A percentile compares a stretch with the other conserved stretches of the same genome.
Evolutionary conservation across 1,284 basidiomycete genomes (phyloP).

Genomic region (Irpex lacteus): DNA sequence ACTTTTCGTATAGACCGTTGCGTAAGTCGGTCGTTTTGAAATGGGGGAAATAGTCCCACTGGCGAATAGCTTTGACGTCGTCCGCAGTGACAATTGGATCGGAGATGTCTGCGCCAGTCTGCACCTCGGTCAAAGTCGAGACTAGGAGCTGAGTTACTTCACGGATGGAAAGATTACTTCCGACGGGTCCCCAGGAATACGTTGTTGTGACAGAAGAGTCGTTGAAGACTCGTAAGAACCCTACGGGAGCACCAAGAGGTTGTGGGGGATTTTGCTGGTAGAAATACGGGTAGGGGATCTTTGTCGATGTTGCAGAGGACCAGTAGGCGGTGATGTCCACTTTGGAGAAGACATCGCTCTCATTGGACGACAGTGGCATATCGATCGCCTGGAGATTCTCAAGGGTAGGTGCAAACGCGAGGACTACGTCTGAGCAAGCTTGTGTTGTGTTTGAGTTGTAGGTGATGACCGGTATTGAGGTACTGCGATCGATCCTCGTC

Average conservation of each 20-base stretch:
- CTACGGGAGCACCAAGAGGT: background rate
- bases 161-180: background rate
- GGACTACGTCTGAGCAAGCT: background rate
- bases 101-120: background rate
- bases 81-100: background rate
- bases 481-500: background rate
- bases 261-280: background rate
- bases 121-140: background rate
- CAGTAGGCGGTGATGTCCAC: background rate
- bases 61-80: background rate
- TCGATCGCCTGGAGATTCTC: background rate
- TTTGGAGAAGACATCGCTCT: background rate
- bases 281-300: background rate
- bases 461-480: background rate
- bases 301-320: background rate
- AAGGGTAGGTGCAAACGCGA: background rate
- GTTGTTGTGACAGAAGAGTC: background rate
- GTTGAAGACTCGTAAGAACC: background rate
- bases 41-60: constrained; percentile 2
- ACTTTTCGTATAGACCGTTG: background rate
- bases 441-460: background rate
- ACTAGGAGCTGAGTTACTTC: background rate
- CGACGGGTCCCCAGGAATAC: background rate
- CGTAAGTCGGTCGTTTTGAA: background rate
- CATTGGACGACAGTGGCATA: background rate